phyloP scores from a whole-genome alignment of 2,329 filamentous ascomycete species.

The Trichophyton rubrum region DNA sequence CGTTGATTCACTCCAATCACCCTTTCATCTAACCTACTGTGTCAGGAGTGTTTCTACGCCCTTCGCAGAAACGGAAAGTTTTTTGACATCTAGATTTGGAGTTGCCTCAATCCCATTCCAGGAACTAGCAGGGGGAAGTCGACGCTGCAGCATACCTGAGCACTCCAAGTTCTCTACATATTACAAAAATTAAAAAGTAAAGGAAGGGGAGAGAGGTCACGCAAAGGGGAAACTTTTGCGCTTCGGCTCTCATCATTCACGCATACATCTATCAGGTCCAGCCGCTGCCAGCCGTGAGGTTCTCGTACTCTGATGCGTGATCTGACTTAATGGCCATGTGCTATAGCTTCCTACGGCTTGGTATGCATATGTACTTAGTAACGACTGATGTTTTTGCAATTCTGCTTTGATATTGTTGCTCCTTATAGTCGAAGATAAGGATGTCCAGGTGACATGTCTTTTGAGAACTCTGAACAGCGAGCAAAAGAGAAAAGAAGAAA shows the following conservation, averaged over 20 bases:
- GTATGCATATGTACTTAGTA: background rate
- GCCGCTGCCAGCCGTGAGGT: background rate
- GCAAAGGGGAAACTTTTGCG: background rate
- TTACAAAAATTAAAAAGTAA: background rate
- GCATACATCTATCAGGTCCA: background rate
- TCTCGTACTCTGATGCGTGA: constrained; percentile 1
- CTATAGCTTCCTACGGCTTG: constrained; percentile 1
- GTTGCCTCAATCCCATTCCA: background rate
- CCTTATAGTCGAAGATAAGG: background rate
- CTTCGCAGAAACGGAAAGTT: background rate
- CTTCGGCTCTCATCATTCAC: background rate
- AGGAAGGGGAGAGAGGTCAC: background rate
- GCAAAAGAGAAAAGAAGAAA: background rate
- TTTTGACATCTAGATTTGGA: background rate
- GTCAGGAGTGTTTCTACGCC: background rate
- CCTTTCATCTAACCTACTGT: background rate
- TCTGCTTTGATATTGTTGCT: background rate
- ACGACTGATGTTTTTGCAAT: background rate
- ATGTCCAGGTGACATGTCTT: background rate
- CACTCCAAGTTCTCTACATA: background rate
- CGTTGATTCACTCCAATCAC: background rate
- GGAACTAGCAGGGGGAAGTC: background rate
- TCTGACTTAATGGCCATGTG: background rate
- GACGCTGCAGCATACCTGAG: background rate
- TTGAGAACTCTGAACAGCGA: background rate